Conservation (phyloP, 139 green algal genomes). For the Nannochloris sp. region DNA sequence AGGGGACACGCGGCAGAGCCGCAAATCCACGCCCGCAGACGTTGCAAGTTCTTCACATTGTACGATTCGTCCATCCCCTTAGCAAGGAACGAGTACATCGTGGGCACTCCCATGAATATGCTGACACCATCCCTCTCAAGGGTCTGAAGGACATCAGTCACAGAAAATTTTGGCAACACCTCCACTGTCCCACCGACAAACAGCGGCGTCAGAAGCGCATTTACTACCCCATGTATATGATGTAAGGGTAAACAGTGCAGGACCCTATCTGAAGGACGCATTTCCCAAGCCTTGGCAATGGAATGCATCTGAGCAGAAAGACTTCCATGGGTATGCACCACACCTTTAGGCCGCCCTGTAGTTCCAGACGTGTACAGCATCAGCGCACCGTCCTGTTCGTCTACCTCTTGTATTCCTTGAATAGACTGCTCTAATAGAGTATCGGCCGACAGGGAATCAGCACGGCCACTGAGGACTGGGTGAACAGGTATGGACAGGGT, state of each 20-base stretch:
- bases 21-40: constrained; percentile 72
- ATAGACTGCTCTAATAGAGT: neutral
- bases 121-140: constrained; percentile 45
- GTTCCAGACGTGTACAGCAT: constrained; percentile 98
- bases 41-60: constrained; percentile 20
- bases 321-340: constrained; percentile 55
- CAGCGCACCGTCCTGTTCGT: constrained; percentile 47
- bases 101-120: constrained; percentile 94
- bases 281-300: constrained; percentile 69
- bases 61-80: constrained; percentile 40
- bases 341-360: constrained; percentile 87
- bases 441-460: neutral
- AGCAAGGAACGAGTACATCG: constrained; percentile 89
- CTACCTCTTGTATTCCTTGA: neutral
- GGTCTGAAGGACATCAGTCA: constrained; percentile 46
- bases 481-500: neutral
- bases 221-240: constrained; percentile 93
- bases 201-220: constrained; percentile 73
- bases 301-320: constrained; percentile 59
- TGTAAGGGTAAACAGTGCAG: constrained; percentile 89
- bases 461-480: neutral
- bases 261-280: constrained; percentile 61
- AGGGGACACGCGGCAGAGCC: constrained; percentile 84
- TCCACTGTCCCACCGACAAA: constrained; percentile 58
- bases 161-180: constrained; percentile 70